A percentile compares a stretch with the other conserved stretches of the same genome.
Conservation (phyloP, 345 rosid species). For the Lepidium africanum region DNA sequence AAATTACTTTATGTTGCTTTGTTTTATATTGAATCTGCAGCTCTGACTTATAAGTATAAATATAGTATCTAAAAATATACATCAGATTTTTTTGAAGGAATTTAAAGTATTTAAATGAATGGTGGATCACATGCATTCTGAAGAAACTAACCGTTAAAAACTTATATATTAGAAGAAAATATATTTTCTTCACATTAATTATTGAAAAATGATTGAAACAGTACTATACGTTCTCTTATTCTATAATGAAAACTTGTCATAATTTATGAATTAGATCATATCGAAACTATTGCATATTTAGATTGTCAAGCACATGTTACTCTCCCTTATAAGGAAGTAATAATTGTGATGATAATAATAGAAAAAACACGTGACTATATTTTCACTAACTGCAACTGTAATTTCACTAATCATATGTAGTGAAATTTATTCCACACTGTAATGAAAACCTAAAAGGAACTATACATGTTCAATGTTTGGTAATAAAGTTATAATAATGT, state of each 20-base stretch:
- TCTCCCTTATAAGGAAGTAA: constrained; percentile 23
- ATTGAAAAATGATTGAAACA: constrained; percentile 5
- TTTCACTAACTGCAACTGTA: constrained; percentile 5
- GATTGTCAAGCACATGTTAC: constrained; percentile 30
- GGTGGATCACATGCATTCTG: constrained; percentile 28
- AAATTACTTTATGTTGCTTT: background rate
- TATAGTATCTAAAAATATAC: background rate
- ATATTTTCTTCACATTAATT: background rate
- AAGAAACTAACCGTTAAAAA: constrained; percentile 1
- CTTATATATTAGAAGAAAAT: background rate
- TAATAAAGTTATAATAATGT: background rate
- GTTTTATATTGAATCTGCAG: background rate
- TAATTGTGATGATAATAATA: constrained; percentile 16
- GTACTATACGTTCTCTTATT: background rate
- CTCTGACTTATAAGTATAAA: background rate
- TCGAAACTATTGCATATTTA: constrained; percentile 14
- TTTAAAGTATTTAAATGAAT: constrained; percentile 13
- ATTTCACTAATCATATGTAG: background rate
- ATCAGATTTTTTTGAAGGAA: background rate
- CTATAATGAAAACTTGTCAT: background rate
- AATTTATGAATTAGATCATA: background rate
- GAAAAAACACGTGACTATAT: constrained; percentile 17
- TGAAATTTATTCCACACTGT: background rate
- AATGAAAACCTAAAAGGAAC: background rate
- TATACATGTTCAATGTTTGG: constrained; percentile 21